These are phyloP conservation scores for Suillus luteus DNA, from an alignment of 768 basidiomycete genomes.

Conservation along the genomic window DNA sequence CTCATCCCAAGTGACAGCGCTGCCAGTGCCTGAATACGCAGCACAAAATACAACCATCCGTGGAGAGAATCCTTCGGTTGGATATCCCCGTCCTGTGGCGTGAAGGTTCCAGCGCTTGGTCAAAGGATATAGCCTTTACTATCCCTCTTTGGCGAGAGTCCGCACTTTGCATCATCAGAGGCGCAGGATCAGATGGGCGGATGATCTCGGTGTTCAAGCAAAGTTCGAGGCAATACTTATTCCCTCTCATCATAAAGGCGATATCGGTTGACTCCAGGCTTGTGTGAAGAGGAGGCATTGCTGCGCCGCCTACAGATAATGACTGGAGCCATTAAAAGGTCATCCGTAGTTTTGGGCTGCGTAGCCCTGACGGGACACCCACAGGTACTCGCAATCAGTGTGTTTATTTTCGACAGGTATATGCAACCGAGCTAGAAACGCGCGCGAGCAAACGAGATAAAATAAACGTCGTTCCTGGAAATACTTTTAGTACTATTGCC, in stretches of 20 bases:
- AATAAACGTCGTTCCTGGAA: neutral
- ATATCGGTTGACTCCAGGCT: neutral
- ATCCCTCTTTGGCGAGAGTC: slow-evolving; percentile 21
- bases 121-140: slow-evolving; percentile 10
- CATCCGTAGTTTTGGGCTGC: neutral
- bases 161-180: slow-evolving; percentile 26
- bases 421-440: too few species aligned
- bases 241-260: slow-evolving; percentile 9
- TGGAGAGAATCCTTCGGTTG: too few species aligned
- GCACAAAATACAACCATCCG: too few species aligned
- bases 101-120: too few species aligned
- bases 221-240: neutral
- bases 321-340: neutral
- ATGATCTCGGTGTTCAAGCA: slow-evolving; percentile 11
- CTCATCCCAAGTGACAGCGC: too few species aligned
- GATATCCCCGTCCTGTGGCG: too few species aligned
- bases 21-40: too few species aligned
- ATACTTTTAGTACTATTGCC: neutral
- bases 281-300: neutral
- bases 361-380: neutral
- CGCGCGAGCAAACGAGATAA: too few species aligned
- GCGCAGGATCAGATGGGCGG: slow-evolving; percentile 20
- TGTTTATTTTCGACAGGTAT: neutral
- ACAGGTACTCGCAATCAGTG: neutral
- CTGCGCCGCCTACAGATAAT: neutral